Evolutionary conservation across 169 alveolate genomes (phyloP), one percentile per base, ranked within the genome.

Genomic region (Plasmodium berghei): DNA sequence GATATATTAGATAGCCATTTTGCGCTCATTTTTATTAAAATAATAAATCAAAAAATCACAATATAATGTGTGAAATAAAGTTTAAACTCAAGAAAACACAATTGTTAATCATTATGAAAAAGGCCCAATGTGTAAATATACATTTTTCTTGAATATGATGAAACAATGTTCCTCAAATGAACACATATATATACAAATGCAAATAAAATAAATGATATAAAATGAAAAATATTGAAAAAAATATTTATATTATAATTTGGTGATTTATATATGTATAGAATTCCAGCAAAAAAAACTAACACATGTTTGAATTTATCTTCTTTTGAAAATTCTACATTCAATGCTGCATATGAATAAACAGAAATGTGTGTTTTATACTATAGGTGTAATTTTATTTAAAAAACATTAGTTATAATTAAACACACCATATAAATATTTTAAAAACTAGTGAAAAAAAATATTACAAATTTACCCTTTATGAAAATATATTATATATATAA

Each of bases 1-100:
- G 77, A 63, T 75, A 75, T 75, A 34, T 64, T 62, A 28, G 67
- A 40, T 24, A 75, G 54, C 89, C 89, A 75, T 75, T 63, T 75
- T 75, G 66, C 26, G 66, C 66, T 75, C 89, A 75, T 75, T 45
- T 75, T 75, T 46, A 62, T 70, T 22, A 56, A 75, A 70, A 42
- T 46, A 63, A 64, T 34, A 59, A 67, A 45, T 40, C 14, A 67
- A 34, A 66, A 66, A 66, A 34, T 16, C 34, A 66, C 34, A 42
- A 70, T n/a, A 67, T 63, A 22, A 61, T 49, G 45, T 26, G 12
- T 46, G 63, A 42, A 26, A 34, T 34, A 62, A 42, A 24, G 45
- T 49, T 16, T 61, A 12, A 28, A 20, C 18, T 26, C 28, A 70
- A 58, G 1, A 3, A 9, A 9, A 48, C 52, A 18, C 52, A 63